phyloP scores from a whole-genome alignment of 495 filamentous ascomycete species.

The Aspergillus leporis region DNA sequence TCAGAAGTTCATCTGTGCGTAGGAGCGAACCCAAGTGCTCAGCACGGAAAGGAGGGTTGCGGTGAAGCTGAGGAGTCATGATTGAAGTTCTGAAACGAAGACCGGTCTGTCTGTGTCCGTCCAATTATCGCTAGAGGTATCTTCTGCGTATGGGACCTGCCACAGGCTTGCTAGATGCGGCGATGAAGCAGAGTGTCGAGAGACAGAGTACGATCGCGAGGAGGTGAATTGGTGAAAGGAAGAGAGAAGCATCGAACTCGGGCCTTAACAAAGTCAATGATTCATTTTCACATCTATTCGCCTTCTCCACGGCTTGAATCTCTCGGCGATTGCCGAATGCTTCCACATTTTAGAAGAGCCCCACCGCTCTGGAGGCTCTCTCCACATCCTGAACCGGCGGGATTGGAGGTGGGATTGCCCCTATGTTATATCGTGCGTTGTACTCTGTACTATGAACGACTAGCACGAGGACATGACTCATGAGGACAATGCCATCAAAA shows the following conservation, averaged over 20 bases:
- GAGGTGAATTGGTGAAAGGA: not conserved
- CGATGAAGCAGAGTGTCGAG: not conserved
- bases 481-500: no score
- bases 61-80: constrained; percentile 49
- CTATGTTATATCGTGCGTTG: no score
- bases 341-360: not conserved
- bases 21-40: constrained; percentile 85
- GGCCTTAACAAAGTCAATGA: not conserved
- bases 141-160: not conserved
- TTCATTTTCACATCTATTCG: not conserved
- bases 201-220: not conserved
- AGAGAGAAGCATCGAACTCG: not conserved
- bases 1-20: constrained; percentile 67
- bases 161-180: not conserved
- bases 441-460: no score
- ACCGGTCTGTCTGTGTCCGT: not conserved
- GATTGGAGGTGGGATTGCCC: not conserved
- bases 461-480: no score
- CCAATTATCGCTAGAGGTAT: not conserved
- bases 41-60: constrained; percentile 73
- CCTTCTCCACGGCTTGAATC: constrained; percentile 4
- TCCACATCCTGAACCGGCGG: constrained; percentile 1
- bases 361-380: constrained; percentile 2
- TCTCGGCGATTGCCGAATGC: constrained; percentile 5
- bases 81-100: constrained; percentile 12